These are phyloP conservation scores for Diplodia scrobiculata DNA, from an alignment of 2,329 filamentous ascomycete species.

Conservation along the genomic window DNA sequence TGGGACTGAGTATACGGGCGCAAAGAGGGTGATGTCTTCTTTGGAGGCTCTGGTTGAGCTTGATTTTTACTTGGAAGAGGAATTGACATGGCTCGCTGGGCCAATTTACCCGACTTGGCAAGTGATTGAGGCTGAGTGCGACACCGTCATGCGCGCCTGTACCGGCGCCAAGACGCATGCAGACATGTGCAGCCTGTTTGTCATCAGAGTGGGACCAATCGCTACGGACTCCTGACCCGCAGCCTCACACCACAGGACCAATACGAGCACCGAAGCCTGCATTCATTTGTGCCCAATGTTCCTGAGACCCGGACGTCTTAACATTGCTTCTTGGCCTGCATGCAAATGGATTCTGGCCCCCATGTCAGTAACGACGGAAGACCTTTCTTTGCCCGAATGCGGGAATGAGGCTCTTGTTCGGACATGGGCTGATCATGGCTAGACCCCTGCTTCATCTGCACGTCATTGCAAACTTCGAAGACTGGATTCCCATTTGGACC, in stretches of 20 bases:
- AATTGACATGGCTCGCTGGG: background rate
- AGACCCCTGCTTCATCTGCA: background rate
- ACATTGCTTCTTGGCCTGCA: background rate
- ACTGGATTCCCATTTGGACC: background rate
- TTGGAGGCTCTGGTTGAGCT: constrained; percentile 4
- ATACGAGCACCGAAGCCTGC: background rate
- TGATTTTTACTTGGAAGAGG: background rate
- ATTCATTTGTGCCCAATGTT: background rate
- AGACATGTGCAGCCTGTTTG: background rate
- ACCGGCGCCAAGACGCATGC: background rate
- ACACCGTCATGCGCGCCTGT: background rate
- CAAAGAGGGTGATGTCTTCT: background rate
- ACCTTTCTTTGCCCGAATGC: background rate
- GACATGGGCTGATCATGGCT: no score
- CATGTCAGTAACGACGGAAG: background rate
- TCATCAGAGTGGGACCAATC: background rate
- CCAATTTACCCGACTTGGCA: constrained; percentile 24
- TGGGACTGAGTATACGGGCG: background rate
- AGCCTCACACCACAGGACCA: background rate
- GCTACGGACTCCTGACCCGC: background rate
- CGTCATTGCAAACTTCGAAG: background rate
- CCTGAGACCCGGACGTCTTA: background rate
- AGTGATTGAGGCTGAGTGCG: background rate
- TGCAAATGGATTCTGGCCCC: background rate
- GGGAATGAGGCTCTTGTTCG: background rate